Conservation (phyloP, 176 grass and related monocot species). For the Dactylis glomerata region DNA sequence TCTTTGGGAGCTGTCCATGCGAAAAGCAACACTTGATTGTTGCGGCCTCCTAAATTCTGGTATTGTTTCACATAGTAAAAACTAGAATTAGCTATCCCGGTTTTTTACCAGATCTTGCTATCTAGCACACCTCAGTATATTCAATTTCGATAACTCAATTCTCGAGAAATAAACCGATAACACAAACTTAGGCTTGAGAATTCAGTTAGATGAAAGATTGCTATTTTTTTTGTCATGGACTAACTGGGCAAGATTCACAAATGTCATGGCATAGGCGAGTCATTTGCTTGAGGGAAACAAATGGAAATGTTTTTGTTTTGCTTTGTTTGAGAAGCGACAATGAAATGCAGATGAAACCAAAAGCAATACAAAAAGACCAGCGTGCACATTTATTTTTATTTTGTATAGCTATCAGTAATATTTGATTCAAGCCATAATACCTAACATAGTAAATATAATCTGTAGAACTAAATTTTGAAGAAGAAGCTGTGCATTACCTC, state of each 20-base stretch:
- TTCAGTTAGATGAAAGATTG: no score
- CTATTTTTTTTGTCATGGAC: no score
- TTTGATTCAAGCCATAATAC: neutral
- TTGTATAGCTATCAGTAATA: no score
- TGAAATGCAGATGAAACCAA: neutral
- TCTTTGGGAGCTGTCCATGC: neutral
- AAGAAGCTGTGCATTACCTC: constrained; percentile 48
- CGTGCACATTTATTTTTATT: neutral
- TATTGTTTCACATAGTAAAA: no score
- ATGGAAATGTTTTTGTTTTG: neutral
- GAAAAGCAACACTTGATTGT: neutral
- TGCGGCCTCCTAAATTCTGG: neutral
- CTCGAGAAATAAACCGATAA: no score
- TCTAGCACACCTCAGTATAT: no score
- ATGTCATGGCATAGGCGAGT: neutral
- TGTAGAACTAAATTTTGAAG: neutral
- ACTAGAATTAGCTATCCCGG: no score
- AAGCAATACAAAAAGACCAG: neutral
- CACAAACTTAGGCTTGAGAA: no score
- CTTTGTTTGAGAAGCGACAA: neutral
- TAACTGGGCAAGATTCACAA: neutral
- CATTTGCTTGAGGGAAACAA: neutral
- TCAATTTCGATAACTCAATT: no score
- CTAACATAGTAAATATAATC: neutral
- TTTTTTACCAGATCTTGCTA: no score